phyloP scores from a whole-genome alignment of 139 green algal genomes.

The Tetradesmus lagerheimii region DNA sequence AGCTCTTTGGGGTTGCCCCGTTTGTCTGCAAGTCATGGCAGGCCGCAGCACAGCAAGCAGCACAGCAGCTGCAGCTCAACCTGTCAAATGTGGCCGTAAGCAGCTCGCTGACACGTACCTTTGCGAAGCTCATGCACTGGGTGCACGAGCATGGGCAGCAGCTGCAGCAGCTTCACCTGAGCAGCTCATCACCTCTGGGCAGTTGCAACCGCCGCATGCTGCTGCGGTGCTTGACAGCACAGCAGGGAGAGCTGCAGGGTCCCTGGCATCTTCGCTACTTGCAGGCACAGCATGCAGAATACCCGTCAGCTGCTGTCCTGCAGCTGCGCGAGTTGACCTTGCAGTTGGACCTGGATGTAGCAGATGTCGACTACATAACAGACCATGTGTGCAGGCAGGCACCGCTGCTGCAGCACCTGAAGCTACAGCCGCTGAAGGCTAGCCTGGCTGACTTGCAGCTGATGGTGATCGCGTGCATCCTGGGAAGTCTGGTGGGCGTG shows the following conservation, averaged over 20 bases:
- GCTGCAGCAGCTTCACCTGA: constrained; percentile 22
- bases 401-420: constrained; percentile 3
- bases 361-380: background rate
- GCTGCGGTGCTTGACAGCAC: background rate
- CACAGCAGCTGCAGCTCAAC: background rate
- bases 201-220: background rate
- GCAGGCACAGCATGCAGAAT: too few relatives aligned
- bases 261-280: background rate
- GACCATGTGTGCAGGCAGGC: constrained; percentile 1
- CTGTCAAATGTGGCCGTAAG: background rate
- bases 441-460: constrained; percentile 34
- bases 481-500: constrained; percentile 8
- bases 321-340: background rate
- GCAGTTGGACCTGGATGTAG: constrained; percentile 26
- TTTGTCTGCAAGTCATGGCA: constrained; percentile 1
- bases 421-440: constrained; percentile 38
- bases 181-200: constrained; percentile 10
- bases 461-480: constrained; percentile 37
- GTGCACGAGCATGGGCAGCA: background rate
- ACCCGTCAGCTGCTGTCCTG: background rate
- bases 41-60: background rate
- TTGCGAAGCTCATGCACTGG: background rate
- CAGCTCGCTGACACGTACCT: background rate
- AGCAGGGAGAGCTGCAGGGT: background rate
- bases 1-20: background rate